phyloP scores from a whole-genome alignment of 2,329 filamentous ascomycete genomes.

The Aspergillus sp. region DNA sequence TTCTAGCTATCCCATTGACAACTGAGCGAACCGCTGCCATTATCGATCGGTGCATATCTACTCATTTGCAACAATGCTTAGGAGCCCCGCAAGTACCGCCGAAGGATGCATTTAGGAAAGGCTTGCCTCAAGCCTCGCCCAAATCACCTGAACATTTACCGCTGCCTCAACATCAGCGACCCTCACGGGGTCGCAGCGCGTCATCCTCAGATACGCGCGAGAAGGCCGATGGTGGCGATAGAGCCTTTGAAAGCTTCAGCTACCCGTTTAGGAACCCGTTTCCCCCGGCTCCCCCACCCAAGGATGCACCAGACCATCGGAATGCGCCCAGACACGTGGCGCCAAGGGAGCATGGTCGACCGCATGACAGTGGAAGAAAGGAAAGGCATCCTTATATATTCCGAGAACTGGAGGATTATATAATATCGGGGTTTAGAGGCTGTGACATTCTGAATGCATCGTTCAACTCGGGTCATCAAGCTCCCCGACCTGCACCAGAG shows the following conservation, averaged over 20 bases:
- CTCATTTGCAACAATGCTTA: constrained; percentile 49
- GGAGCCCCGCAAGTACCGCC: constrained; percentile 24
- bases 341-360: constrained; percentile 18
- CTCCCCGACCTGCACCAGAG: constrained; percentile 35
- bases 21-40: constrained; percentile 60
- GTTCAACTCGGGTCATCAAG: constrained; percentile 59
- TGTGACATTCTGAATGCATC: constrained; percentile 74
- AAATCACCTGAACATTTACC: constrained; percentile 18
- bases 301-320: constrained; percentile 22
- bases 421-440: constrained; percentile 66
- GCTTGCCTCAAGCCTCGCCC: not conserved
- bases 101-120: constrained; percentile 13
- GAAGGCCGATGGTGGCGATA: constrained; percentile 8
- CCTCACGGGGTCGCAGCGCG: constrained; percentile 26
- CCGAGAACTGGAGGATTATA: constrained; percentile 73
- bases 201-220: constrained; percentile 26
- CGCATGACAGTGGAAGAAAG: constrained; percentile 32
- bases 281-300: constrained; percentile 10
- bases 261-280: constrained; percentile 17
- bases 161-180: constrained; percentile 14
- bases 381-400: constrained; percentile 62
- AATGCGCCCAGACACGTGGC: constrained; percentile 21
- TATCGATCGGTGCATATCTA: constrained; percentile 54
- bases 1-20: constrained; percentile 53
- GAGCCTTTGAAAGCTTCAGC: constrained; percentile 15